These are phyloP conservation scores for Fusarium incarnatum DNA, from an alignment of 2,329 filamentous ascomycete species.

Conservation along the genomic window DNA sequence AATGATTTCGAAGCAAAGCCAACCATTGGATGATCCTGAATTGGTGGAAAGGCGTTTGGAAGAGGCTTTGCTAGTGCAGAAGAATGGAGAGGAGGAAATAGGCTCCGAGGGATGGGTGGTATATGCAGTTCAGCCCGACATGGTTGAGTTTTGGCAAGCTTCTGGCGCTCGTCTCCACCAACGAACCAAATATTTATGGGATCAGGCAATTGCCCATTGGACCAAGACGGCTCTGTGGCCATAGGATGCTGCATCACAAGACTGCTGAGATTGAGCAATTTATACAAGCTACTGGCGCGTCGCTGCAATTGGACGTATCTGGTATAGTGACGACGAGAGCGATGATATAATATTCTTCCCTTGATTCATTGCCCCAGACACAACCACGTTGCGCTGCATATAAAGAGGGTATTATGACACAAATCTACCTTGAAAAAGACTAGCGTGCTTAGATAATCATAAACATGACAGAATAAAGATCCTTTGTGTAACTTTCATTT, in stretches of 20 bases:
- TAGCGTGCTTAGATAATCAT: background rate
- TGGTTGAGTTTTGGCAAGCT: slow-evolving; percentile 19
- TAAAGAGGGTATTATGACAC: background rate
- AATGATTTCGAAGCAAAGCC: slow-evolving; percentile 11
- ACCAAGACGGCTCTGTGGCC: slow-evolving; percentile 2
- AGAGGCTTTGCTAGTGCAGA: background rate
- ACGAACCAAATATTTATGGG: background rate
- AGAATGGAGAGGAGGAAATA: background rate
- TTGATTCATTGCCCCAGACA: background rate
- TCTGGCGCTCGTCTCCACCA: slow-evolving; percentile 14
- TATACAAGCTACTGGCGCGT: background rate
- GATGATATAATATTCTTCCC: background rate
- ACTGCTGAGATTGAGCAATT: background rate
- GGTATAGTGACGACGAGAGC: background rate
- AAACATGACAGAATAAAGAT: background rate
- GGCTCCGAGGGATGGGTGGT: background rate
- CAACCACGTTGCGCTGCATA: background rate
- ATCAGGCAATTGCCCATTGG: background rate
- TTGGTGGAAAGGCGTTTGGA: background rate
- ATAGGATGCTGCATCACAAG: background rate
- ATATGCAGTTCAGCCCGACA: slow-evolving; percentile 3
- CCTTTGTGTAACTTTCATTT: background rate
- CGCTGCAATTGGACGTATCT: rapidly evolving
- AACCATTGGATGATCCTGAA: background rate
- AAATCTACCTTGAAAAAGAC: background rate